Base-by-base conservation (phyloP, 2,329 filamentous ascomycete species). In the Aspergillus sp. region DNA sequence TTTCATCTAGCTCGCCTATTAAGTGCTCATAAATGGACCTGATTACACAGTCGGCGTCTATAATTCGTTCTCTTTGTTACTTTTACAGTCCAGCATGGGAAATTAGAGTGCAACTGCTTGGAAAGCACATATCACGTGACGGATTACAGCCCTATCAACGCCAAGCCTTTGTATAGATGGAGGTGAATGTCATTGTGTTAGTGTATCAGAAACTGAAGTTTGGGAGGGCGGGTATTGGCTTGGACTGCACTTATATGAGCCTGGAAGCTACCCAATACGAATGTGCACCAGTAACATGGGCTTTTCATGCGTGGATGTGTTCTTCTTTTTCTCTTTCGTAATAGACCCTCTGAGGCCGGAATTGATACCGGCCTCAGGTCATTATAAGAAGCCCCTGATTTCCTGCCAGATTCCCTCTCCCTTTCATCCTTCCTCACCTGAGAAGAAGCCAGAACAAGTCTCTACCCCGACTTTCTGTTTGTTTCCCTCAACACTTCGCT, bases 281-380 rank as follows among this genome's bases (percentile, higher is more conserved):
- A n/a, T 53, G 3, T 43, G 22, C 18, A 32, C 20, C 32, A 12
- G 38, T 41, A 41, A 48, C 42, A 36, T 22, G 18, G 6, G n/a
- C 17, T 34, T 13, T 42, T 39, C 39, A 18, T 17, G 60, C 66
- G 60, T 67, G 68, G 66, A 63, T 61, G 45, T 56, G 64, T 58
- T 63, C 56, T 42, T 58, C 22, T n/a, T 65, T 65, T 62, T 69
- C 66, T 68, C 56, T 74, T 73, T 69, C 66, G 72, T 74, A 74
- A 73, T 75, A 66, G 63, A 64, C 65, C 60, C 61, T 63, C 62
- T 64, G 73, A 76, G 75, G 75, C 75, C 75, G 75, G 75, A 73
- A 77, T 76, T 72, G 68, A 74, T 76, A 73, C 75, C 75, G 75
- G 74, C 75, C 75, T 76, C 74, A 65, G 61, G 67, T 62, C 62